Conservation (phyloP, 1,139 yeast species). For the Arxiozyma telluris region DNA sequence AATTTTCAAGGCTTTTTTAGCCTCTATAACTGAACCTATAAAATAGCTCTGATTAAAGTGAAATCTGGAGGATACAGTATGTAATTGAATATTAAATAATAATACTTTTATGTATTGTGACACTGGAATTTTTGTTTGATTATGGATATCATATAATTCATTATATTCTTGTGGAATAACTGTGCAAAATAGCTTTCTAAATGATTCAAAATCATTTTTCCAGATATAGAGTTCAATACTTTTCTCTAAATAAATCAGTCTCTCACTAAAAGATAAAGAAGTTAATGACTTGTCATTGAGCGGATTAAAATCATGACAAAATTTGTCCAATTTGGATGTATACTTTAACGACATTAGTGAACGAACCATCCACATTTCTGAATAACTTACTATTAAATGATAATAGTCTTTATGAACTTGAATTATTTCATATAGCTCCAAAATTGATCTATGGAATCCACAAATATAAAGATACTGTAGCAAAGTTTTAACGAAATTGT, state of each 20-base stretch:
- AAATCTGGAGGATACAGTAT: conserved; percentile 17
- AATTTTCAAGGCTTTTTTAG: conserved; percentile 29
- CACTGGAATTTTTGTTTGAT: conserved; percentile 14
- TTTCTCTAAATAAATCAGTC: background rate
- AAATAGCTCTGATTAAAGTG: conserved; percentile 16
- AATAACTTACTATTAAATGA: conserved; percentile 4
- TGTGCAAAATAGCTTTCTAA: conserved; percentile 13
- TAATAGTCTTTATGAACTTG: conserved; percentile 7
- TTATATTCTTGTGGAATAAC: conserved; percentile 12
- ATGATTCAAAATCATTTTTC: conserved; percentile 11
- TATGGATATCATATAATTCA: conserved; percentile 23
- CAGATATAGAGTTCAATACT: conserved; percentile 8
- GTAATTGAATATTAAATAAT: conserved; percentile 22
- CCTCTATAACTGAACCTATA: conserved; percentile 27
- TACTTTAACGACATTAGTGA: background rate
- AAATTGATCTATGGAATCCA: conserved; percentile 30
- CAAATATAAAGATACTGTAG: conserved; percentile 35
- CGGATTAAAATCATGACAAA: no score
- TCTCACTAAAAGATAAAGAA: background rate
- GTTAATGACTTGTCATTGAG: background rate
- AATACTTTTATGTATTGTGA: conserved; percentile 21
- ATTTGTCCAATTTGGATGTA: background rate
- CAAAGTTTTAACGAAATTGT: conserved; percentile 30
- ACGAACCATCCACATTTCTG: background rate
- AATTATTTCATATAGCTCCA: conserved; percentile 17